Evolutionary conservation across 164 flowering plant genomes (phyloP).

Genomic region (Chloranthus sessilifolius): DNA sequence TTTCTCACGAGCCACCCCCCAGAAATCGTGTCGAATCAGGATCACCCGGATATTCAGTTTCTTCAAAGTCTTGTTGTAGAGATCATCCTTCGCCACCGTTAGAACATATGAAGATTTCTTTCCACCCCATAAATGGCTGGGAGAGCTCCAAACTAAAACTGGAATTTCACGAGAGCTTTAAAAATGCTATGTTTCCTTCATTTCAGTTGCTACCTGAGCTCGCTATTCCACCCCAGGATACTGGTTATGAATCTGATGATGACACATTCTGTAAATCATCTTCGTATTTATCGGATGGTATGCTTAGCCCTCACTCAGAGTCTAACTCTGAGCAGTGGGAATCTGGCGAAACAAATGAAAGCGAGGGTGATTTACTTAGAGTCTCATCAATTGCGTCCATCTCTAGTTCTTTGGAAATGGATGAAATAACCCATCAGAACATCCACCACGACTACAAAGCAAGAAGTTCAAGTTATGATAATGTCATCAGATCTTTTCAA

Average conservation of each 20-base stretch:
- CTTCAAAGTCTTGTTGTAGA: conserved; percentile 11
- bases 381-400: conserved; percentile 44
- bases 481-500: conserved; percentile 18
- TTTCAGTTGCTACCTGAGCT: conserved; percentile 78
- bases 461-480: conserved; percentile 13
- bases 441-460: conserved; percentile 10
- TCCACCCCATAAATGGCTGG: conserved; percentile 49
- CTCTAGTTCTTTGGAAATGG: conserved; percentile 34
- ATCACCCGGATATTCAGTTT: conserved; percentile 32
- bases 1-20: conserved; percentile 19
- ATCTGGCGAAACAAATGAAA: conserved; percentile 38
- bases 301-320: conserved; percentile 49
- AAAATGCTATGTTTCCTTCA: conserved; percentile 57
- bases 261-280: conserved; percentile 82
- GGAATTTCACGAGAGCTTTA: conserved; percentile 42
- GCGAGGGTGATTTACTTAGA: conserved; percentile 40
- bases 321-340: conserved; percentile 84
- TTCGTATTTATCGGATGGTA: conserved; percentile 57
- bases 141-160: conserved; percentile 57
- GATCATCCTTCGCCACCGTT: conserved; percentile 68
- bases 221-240: conserved; percentile 26
- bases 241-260: conserved; percentile 66
- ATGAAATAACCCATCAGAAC: conserved; percentile 16
- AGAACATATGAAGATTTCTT: conserved; percentile 82
- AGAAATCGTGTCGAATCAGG: conserved; percentile 23